Conservation (phyloP, 345 rosid genomes). For the Eucalyptus decipiens region DNA sequence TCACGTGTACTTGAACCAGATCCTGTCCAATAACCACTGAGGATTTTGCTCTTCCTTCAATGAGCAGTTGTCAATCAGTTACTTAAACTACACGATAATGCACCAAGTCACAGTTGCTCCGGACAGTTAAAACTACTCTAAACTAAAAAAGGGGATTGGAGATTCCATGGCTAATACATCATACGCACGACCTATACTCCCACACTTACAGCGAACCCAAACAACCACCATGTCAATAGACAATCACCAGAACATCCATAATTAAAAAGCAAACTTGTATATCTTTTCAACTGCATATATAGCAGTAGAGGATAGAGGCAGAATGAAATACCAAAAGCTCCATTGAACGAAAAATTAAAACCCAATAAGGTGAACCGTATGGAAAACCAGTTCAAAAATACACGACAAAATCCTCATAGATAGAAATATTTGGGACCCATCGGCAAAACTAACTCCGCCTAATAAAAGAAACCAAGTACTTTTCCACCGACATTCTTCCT, state of each 20-base stretch:
- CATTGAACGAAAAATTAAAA: not conserved
- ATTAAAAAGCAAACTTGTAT: not conserved
- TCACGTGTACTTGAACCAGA: not conserved
- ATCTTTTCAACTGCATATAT: not conserved
- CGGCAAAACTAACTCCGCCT: not conserved
- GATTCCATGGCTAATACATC: not conserved
- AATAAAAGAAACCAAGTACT: conserved; percentile 41
- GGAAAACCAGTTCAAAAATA: not conserved
- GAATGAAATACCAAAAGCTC: not conserved
- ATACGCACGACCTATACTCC: not conserved
- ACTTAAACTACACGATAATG: not conserved
- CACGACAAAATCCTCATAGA: not conserved
- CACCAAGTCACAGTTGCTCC: not conserved
- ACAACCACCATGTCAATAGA: not conserved
- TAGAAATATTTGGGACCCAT: not conserved
- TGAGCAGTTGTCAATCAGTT: not conserved
- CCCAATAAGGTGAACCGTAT: not conserved
- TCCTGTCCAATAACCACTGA: not conserved
- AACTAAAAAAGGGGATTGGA: not conserved
- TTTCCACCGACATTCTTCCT: conserved; percentile 45
- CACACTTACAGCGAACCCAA: not conserved
- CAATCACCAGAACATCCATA: not conserved
- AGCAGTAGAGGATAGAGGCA: not conserved
- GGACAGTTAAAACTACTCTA: not conserved
- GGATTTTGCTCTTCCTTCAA: not conserved